Evolutionary conservation across 2,329 filamentous ascomycete species (phyloP).

Genomic region (Atkinsonella texensis): DNA sequence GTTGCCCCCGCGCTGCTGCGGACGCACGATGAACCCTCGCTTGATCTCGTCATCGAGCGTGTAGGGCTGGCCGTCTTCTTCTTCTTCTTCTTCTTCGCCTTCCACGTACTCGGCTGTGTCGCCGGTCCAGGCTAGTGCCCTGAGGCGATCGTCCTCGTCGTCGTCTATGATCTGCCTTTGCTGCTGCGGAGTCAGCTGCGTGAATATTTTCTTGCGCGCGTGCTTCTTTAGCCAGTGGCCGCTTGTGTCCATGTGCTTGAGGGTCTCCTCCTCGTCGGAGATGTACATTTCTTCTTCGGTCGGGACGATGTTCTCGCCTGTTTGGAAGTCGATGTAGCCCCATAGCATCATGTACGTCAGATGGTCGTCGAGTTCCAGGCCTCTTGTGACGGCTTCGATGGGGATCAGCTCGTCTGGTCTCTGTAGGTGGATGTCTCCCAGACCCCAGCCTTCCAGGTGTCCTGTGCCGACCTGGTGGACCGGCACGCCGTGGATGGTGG

Average conservation of each 20-base stretch:
- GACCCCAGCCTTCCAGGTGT: slow-evolving; percentile 46
- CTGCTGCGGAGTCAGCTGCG: slow-evolving; percentile 22
- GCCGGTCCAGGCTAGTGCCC: slow-evolving; percentile 22
- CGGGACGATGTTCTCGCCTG: slow-evolving; percentile 38
- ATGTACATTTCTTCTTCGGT: slow-evolving; percentile 39
- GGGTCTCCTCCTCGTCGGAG: slow-evolving; percentile 30
- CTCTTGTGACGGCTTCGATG: slow-evolving; percentile 39
- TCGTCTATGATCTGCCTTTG: slow-evolving; percentile 25
- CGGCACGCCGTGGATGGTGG: slow-evolving; percentile 38
- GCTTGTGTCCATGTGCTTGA: slow-evolving; percentile 20
- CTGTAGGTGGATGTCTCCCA: slow-evolving; percentile 31
- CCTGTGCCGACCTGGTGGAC: slow-evolving; percentile 37
- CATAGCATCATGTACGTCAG: slow-evolving; percentile 47
- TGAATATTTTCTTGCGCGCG: slow-evolving; percentile 32
- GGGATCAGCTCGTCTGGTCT: slow-evolving; percentile 48
- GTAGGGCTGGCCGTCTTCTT: slow-evolving; percentile 4
- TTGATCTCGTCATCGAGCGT: slow-evolving; percentile 21
- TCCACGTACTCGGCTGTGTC: slow-evolving; percentile 10
- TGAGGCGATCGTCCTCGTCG: slow-evolving; percentile 23
- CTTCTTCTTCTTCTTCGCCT: not conserved
- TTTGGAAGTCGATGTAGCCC: slow-evolving; percentile 46
- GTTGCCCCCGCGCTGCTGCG: slow-evolving; percentile 5
- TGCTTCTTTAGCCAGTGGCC: slow-evolving; percentile 33
- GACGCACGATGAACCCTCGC: slow-evolving; percentile 19
- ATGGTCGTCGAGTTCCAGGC: slow-evolving; percentile 39